These are phyloP conservation scores for Mycena rebaudengoi DNA, from an alignment of 768 basidiomycete species.

Conservation along the genomic window DNA sequence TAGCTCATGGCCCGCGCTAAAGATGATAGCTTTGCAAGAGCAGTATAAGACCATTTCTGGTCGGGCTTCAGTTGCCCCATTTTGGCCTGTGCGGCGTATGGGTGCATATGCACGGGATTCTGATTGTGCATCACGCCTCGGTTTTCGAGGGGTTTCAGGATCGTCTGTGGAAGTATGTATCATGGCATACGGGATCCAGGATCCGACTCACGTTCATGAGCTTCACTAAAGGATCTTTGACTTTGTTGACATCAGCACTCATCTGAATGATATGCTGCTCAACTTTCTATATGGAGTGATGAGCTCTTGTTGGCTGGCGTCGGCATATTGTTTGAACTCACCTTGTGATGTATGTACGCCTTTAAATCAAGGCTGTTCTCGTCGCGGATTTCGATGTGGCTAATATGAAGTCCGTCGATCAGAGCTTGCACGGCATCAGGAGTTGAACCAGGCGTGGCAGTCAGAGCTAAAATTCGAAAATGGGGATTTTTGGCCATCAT, in stretches of 20 bases:
- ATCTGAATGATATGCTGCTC: slow-evolving; percentile 82
- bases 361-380: slow-evolving; percentile 89
- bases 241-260: slow-evolving; percentile 67
- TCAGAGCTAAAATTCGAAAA: slow-evolving; percentile 92
- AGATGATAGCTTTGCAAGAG: slow-evolving; percentile 59
- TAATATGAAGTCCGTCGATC: slow-evolving; percentile 94
- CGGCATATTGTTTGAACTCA: slow-evolving; percentile 34
- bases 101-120: slow-evolving; percentile 72
- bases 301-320: background rate
- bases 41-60: slow-evolving; percentile 58
- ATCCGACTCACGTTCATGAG: slow-evolving; percentile 73
- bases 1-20: slow-evolving; percentile 90
- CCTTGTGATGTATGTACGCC: slow-evolving; percentile 90
- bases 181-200: background rate
- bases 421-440: slow-evolving; percentile 89
- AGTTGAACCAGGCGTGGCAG: slow-evolving; percentile 91
- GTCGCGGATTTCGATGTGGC: slow-evolving; percentile 92
- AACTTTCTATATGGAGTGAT: slow-evolving; percentile 59
- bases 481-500: slow-evolving; percentile 95
- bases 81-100: slow-evolving; percentile 63
- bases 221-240: slow-evolving; percentile 72
- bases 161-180: slow-evolving; percentile 31
- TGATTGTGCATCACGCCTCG: slow-evolving; percentile 52
- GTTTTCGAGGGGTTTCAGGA: slow-evolving; percentile 45
- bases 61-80: slow-evolving; percentile 46